phyloP scores from a whole-genome alignment of 129 eudicot genomes.

The Cynara cardunculus region DNA sequence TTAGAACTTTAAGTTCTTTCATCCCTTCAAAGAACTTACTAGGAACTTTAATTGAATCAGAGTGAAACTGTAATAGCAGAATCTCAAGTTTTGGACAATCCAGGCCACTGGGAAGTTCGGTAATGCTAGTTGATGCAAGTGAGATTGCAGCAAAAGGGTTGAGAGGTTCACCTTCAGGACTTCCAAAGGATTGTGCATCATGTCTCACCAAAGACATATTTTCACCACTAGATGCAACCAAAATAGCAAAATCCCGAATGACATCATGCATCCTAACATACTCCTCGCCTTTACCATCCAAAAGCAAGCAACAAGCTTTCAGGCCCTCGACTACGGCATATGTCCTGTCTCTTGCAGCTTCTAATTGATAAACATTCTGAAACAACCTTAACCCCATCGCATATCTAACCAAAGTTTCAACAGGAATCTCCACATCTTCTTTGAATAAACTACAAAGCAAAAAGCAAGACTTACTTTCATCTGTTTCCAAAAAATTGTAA shows the following conservation, averaged over 20 bases:
- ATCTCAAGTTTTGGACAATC: constrained; percentile 18
- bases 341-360: constrained; percentile 10
- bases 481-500: constrained; percentile 1
- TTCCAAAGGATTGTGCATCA: not conserved
- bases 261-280: constrained; percentile 28
- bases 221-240: constrained; percentile 7
- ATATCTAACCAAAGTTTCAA: not conserved
- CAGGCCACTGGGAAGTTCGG: not conserved
- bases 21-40: constrained; percentile 12
- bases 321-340: not conserved
- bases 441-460: not conserved
- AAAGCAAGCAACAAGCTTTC: not conserved
- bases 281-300: not conserved
- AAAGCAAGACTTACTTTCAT: not conserved
- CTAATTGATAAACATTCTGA: not conserved
- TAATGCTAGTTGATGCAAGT: not conserved
- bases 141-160: constrained; percentile 5
- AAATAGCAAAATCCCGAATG: constrained; percentile 22
- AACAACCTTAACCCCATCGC: not conserved
- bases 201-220: not conserved
- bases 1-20: constrained; percentile 12
- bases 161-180: not conserved
- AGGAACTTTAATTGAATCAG: not conserved
- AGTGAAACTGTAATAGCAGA: not conserved
- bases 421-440: not conserved